Evolutionary conservation across 805 yeast species (phyloP).

Genomic region (Candida methanosorbosa): DNA sequence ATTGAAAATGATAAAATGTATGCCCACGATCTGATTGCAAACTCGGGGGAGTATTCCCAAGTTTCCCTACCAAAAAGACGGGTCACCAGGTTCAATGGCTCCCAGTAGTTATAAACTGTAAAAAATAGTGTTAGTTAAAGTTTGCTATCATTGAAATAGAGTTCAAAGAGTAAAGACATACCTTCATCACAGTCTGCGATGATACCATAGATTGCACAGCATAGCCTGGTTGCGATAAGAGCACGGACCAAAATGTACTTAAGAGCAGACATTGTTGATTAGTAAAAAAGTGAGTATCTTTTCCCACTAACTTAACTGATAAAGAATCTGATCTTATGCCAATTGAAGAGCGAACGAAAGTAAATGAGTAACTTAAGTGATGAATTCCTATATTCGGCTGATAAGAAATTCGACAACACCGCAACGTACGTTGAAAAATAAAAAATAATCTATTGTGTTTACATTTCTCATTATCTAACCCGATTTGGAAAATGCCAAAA

Average conservation of each 20-base stretch:
- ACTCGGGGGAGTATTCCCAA: slow-evolving; percentile 93
- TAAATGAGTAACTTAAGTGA: too few species aligned
- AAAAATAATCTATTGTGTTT: too few species aligned
- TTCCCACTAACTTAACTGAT: too few species aligned
- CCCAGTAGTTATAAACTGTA: slow-evolving; percentile 79
- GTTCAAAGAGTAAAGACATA: not conserved
- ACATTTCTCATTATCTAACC: too few species aligned
- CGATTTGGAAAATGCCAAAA: too few species aligned
- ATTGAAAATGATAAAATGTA: slow-evolving; percentile 46
- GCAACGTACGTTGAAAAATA: too few species aligned
- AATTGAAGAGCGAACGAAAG: too few species aligned
- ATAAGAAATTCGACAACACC: too few species aligned
- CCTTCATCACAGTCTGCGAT: slow-evolving; percentile 91
- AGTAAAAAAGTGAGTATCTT: too few species aligned
- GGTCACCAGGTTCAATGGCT: slow-evolving; percentile 70
- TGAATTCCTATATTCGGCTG: too few species aligned
- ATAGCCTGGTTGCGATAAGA: slow-evolving; percentile 20
- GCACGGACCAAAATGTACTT: slow-evolving; percentile 9
- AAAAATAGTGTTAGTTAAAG: not conserved
- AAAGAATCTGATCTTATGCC: too few species aligned
- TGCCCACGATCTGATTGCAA: slow-evolving; percentile 80
- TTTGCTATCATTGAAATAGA: too few species aligned
- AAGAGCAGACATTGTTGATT: slow-evolving; percentile 4
- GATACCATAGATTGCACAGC: slow-evolving; percentile 47
- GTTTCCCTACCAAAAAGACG: slow-evolving; percentile 89